Conservation (phyloP, 2,329 filamentous ascomycete genomes). For the Colletotrichum navitas region DNA sequence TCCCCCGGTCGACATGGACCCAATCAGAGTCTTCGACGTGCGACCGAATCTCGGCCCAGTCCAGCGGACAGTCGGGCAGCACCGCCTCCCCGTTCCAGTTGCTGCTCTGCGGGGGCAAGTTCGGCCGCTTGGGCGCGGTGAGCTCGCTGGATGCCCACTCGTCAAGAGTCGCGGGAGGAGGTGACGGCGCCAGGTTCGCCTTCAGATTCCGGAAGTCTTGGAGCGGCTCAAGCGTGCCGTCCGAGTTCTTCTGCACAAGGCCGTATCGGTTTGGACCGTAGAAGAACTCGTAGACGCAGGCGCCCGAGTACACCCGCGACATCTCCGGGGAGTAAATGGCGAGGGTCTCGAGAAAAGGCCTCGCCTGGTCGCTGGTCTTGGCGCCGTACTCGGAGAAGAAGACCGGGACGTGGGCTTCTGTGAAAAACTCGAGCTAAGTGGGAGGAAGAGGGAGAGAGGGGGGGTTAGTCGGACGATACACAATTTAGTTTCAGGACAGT, state of each 20-base stretch:
- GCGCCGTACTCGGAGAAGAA: conserved; percentile 1
- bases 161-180: not conserved
- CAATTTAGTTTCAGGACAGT: not conserved
- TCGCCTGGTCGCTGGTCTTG: not conserved
- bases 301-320: conserved; percentile 72
- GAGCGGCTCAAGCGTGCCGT: not conserved
- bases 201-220: not conserved
- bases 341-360: conserved; percentile 71
- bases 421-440: not conserved
- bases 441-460: too few relatives aligned
- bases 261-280: conserved; percentile 70
- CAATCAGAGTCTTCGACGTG: not conserved
- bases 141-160: not conserved
- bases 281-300: conserved; percentile 77
- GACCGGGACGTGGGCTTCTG: not conserved
- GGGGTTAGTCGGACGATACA: not conserved
- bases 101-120: not conserved
- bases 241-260: not conserved
- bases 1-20: not conserved
- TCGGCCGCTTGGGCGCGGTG: not conserved
- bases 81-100: not conserved
- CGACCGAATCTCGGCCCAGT: not conserved
- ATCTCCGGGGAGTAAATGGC: conserved; percentile 74
- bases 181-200: not conserved
- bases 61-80: not conserved